These are phyloP conservation scores for Aureobasidium uvarum DNA, from an alignment of 2,329 filamentous ascomycete species.

Conservation along the genomic window DNA sequence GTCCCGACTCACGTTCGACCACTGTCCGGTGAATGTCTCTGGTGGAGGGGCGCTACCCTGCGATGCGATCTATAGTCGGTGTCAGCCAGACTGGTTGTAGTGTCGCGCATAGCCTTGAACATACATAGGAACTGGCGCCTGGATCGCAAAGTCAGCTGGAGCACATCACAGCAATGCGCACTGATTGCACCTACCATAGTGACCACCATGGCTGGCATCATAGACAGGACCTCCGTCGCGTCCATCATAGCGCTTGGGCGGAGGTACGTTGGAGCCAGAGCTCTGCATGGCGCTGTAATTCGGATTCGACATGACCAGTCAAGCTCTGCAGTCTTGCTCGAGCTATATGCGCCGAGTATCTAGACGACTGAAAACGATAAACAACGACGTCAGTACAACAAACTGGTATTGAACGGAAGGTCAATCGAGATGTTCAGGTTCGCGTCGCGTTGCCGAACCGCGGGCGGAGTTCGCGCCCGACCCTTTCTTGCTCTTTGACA, in stretches of 20 bases:
- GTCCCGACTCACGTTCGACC: conserved; percentile 74
- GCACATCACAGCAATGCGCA: not conserved
- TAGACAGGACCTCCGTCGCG: conserved; percentile 51
- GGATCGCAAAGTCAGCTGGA: conserved; percentile 27
- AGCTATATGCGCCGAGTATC: conserved; percentile 1
- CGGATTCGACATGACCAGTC: conserved; percentile 13
- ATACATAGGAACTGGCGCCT: conserved; percentile 69
- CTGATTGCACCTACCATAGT: conserved; percentile 46
- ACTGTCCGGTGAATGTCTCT: conserved; percentile 89
- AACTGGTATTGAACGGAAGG: not conserved
- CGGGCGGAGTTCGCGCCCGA: conserved; percentile 8
- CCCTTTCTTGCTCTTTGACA: not conserved
- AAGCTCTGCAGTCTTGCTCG: not conserved
- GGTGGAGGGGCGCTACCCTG: conserved; percentile 84
- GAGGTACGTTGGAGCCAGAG: conserved; percentile 35
- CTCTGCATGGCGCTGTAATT: conserved; percentile 35
- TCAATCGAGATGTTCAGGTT: not conserved
- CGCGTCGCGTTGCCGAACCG: conserved; percentile 18
- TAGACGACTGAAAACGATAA: not conserved
- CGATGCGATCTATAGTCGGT: conserved; percentile 68
- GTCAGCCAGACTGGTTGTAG: conserved; percentile 18
- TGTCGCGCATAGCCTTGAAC: conserved; percentile 37
- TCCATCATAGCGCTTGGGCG: conserved; percentile 49
- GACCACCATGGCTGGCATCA: conserved; percentile 48
- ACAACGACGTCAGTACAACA: conserved; percentile 7